A percentile compares a stretch with the other conserved stretches of the same genome.
phyloP scores from a whole-genome alignment of 768 basidiomycete species.

The Pholiota microspora region DNA sequence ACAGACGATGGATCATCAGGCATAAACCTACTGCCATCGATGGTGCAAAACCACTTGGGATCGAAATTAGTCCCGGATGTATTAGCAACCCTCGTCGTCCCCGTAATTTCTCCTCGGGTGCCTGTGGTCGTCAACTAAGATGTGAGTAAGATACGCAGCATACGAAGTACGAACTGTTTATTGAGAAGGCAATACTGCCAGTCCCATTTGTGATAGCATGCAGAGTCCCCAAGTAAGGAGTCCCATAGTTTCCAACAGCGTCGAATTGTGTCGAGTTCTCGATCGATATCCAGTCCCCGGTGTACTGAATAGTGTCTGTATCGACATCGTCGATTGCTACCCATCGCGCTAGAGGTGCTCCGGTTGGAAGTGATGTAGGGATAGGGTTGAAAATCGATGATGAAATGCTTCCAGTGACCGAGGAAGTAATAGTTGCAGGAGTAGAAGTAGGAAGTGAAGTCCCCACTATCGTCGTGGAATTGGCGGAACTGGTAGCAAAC shows the following conservation, averaged over 20 bases:
- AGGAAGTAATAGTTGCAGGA: too few species aligned
- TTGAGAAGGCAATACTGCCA: neutral
- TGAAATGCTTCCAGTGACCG: too few species aligned
- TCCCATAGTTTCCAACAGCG: constrained; percentile 10
- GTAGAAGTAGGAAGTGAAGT: too few species aligned
- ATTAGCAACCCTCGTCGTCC: neutral
- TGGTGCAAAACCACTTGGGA: neutral
- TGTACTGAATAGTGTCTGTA: constrained; percentile 7
- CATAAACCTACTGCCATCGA: neutral
- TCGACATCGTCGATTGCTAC: constrained; percentile 17
- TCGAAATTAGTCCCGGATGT: neutral
- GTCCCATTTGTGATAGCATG: neutral
- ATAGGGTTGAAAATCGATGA: neutral
- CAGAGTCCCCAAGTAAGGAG: neutral
- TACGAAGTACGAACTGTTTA: neutral
- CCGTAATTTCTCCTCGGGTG: neutral
- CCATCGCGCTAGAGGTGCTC: neutral
- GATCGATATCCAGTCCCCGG: constrained; percentile 9
- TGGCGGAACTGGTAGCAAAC: too few species aligned
- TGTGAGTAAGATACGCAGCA: neutral
- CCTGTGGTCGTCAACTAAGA: neutral
- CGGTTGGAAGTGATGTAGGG: neutral
- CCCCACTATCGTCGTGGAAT: neutral
- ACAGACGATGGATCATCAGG: neutral
- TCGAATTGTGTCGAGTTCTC: constrained; percentile 9